Base-by-base conservation (phyloP, 768 basidiomycete genomes). In the Macrolepiota dolichaula region DNA sequence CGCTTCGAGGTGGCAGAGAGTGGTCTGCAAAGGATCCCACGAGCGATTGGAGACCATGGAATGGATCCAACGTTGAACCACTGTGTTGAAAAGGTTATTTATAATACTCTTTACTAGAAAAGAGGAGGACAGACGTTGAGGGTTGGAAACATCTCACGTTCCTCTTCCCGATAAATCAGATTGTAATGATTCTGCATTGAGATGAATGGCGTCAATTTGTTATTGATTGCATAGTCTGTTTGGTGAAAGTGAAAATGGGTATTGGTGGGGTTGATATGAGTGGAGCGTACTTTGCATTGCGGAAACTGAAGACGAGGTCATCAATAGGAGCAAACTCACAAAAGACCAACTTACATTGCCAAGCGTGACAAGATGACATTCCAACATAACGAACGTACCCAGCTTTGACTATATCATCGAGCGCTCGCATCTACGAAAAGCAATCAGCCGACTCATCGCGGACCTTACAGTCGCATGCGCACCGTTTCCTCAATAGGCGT, bases 141-240 rank as follows among this genome's bases (percentile, higher is more conserved):
- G 0, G 79, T 80, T 0, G 87, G 86, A 64, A 85, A 81, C 80
- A 85, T 82, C 63, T 84, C 83, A 0, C 83, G 73, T 63, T 85
- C 86, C 68, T 88, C 86, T 67, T 88, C 87, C 7, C 87, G 75
- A 65, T 88, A 88, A 11, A 84, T 65, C 22, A 85, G 70, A 59
- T 70, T 83, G 68, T 88, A 80, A 64, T 84, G 82, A 65, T 87
- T 87, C 72, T 87, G 86, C 85, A 88, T 86, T 0, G 84, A 83
- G 63, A 87, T 82, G 73, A 87, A 87, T 2, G 80, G 82, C 0
- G 81, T 83, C 1, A 84, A 70, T 6, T 79, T 78, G 71, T 87
- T 81, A 44, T 77, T 68, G 57, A 86, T 81, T 0, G 85, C 86
- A 65, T 87, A 87, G 66, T 84, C 85, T 38, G n/a, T n/a, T n/a